Conservation (phyloP, 495 filamentous ascomycete genomes). For the Neurospora sp. region DNA sequence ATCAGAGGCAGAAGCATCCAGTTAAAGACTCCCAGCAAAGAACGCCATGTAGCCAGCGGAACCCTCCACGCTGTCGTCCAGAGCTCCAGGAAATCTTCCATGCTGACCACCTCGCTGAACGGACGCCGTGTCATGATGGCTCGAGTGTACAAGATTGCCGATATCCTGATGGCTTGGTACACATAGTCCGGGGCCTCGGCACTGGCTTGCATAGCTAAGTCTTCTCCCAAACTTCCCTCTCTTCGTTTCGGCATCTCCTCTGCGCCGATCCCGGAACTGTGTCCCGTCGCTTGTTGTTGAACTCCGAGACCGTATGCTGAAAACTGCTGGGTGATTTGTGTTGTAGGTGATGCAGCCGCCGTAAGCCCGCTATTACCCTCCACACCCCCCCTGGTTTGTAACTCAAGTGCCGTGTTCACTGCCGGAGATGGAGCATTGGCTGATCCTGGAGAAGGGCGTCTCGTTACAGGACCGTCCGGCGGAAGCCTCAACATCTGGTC, state of each 20-base stretch:
- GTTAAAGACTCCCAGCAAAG: slow-evolving; percentile 24
- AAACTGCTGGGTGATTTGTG: not conserved
- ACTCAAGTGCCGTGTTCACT: not conserved
- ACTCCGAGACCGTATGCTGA: not conserved
- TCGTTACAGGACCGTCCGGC: slow-evolving; percentile 5
- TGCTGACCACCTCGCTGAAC: slow-evolving; percentile 12
- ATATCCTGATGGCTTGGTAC: slow-evolving; percentile 23
- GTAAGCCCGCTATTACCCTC: not conserved
- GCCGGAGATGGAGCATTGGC: slow-evolving; percentile 3
- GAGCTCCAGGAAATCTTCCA: slow-evolving; percentile 17
- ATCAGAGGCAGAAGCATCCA: slow-evolving; percentile 22
- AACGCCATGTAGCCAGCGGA: slow-evolving; percentile 21
- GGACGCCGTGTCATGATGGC: slow-evolving; percentile 22
- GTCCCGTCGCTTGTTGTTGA: not conserved
- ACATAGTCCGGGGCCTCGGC: slow-evolving; percentile 14
- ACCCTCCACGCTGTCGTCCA: slow-evolving; percentile 29
- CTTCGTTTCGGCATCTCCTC: not conserved
- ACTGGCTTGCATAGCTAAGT: not conserved
- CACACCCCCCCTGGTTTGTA: not conserved
- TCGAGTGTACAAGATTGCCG: slow-evolving; percentile 24
- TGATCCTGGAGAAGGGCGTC: slow-evolving; percentile 1
- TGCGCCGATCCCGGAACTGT: not conserved
- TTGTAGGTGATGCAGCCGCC: not conserved
- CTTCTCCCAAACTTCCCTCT: not conserved
- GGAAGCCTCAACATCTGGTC: slow-evolving; percentile 20